Conservation (phyloP, 2,329 filamentous ascomycete species). For the Pyricularia pennisetigena region DNA sequence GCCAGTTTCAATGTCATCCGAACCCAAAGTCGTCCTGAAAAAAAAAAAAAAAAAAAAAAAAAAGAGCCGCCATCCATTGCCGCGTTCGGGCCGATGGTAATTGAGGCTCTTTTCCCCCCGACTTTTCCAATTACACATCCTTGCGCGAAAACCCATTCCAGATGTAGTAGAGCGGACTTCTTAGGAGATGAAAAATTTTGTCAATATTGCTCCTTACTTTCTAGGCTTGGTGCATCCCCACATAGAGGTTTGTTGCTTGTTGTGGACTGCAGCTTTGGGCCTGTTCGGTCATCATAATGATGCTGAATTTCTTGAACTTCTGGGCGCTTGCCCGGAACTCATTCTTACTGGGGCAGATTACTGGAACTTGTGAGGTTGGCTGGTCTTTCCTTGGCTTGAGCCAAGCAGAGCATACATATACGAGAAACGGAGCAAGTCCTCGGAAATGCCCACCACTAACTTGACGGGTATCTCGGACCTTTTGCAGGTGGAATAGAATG, state of each 20-base stretch:
- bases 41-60: not conserved
- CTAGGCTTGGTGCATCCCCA: not conserved
- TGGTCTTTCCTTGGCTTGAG: too few species aligned
- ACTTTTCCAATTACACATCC: not conserved
- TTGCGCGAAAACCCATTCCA: not conserved
- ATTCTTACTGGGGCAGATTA: too few species aligned
- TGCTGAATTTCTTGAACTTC: not conserved
- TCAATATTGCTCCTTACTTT: not conserved
- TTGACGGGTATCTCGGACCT: too few species aligned
- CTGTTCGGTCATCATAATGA: not conserved
- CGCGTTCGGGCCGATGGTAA: not conserved
- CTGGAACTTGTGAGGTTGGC: too few species aligned
- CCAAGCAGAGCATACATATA: too few species aligned
- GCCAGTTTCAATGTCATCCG: not conserved
- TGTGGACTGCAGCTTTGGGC: not conserved
- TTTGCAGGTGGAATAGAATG: too few species aligned
- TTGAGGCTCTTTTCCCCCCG: not conserved
- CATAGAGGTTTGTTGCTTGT: not conserved
- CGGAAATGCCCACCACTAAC: too few species aligned
- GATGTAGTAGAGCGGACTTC: not conserved
- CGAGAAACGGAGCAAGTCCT: too few species aligned
- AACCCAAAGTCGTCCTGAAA: not conserved
- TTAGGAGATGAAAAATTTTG: not conserved
- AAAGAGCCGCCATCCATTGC: not conserved
- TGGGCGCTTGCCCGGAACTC: not conserved